Evolutionary conservation across 2,329 filamentous ascomycete species (phyloP), one percentile per base, ranked within the genome.

Genomic region (Fusarium foetens): DNA sequence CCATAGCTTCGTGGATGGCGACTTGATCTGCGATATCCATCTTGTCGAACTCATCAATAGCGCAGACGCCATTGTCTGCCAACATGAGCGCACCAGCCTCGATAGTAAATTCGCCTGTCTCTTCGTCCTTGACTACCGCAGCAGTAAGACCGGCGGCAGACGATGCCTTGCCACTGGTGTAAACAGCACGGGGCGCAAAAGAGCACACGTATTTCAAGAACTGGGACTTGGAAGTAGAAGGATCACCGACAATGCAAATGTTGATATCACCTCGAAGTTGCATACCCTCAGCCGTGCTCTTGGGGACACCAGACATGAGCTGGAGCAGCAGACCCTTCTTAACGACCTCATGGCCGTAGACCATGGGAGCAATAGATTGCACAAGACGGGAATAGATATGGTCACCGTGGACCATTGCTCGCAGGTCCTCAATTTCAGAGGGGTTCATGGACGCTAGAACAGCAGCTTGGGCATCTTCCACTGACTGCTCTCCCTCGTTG

Each of bases 1-100:
- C 96, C 96, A 99, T 99, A 66, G 96, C 96, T 90, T 99, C 96
- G 88, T 99, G 96, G 78, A 99, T 99, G 73, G 96, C 96, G 61
- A 99, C 96, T 84, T 99, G 96, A 81, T 99, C 96, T 58, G 86
- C 91, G 70, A 99, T 93, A 78, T 99, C 96, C 96, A 99, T 99
- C 86, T 99, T 99, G 89, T 99, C 96, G 77, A 99, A 99, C 81
- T 99, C 96, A 80, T 99, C 96, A 80, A 99, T 99, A 66, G 94
- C 95, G 82, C 96, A 99, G 77, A 98, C 97, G 59, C 96, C 96
- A 75, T 97, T 98, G 78, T 98, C 92, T 27, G 96, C 96, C 68
- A 99, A 86, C 96, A 99, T 98, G 64, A 99, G 90, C 17, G 96
- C 96, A 84, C 96, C 96, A 11, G 96, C 96, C 84, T 99, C 96